Conservation (phyloP, 768 basidiomycete species). For the Tylopilus plumbeoviolaceoides region DNA sequence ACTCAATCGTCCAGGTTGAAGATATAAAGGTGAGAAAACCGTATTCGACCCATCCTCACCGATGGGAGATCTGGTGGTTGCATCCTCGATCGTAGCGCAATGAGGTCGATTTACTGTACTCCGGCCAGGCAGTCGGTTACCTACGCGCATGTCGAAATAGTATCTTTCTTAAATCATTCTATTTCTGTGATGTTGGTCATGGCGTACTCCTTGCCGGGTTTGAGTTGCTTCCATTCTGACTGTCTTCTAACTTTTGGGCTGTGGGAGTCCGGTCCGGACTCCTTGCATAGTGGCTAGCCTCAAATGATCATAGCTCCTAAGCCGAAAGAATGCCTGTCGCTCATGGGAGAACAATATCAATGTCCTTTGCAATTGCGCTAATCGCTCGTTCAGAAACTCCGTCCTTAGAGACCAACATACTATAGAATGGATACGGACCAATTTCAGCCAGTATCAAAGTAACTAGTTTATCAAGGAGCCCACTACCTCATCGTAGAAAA, state of each 20-base stretch:
- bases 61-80: background rate
- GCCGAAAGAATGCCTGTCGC: background rate
- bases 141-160: background rate
- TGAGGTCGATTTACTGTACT: background rate
- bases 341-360: too few species aligned
- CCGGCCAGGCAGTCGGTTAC: background rate
- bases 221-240: too few species aligned
- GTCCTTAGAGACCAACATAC: background rate
- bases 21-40: slow-evolving; percentile 7
- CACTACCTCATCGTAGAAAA: background rate
- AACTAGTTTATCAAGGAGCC: background rate
- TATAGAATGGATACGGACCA: background rate
- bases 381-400: background rate
- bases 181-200: too few species aligned
- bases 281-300: too few species aligned
- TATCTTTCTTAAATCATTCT: too few species aligned
- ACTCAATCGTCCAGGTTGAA: too few species aligned
- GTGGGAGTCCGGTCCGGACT: background rate
- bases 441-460: background rate
- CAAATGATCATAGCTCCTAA: background rate
- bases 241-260: too few species aligned
- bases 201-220: too few species aligned
- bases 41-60: slow-evolving; percentile 11
- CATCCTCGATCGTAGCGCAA: background rate
- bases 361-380: background rate